phyloP scores from a whole-genome alignment of 2,329 filamentous ascomycete species.

The Talaromyces amestolkiae region DNA sequence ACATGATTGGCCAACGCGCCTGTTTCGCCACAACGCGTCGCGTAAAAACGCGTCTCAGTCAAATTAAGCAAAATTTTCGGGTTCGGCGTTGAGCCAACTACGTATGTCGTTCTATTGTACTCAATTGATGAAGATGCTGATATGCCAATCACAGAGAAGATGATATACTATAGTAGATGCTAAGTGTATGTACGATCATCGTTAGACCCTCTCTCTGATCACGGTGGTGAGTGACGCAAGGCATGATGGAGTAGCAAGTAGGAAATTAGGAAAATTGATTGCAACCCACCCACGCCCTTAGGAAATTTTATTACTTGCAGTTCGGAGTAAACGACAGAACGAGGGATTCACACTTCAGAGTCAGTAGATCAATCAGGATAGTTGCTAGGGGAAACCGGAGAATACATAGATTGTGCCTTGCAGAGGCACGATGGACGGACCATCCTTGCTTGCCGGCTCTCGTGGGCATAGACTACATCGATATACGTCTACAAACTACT shows the following conservation, averaged over 20 bases:
- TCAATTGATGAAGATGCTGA: not conserved
- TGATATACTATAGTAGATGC: not conserved
- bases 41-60: conserved; percentile 1
- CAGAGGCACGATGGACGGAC: conserved; percentile 13
- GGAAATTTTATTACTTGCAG: conserved; percentile 17
- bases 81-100: not conserved
- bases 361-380: conserved; percentile 12
- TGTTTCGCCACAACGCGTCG: conserved; percentile 2
- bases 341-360: not conserved
- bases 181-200: not conserved
- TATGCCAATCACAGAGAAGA: not conserved
- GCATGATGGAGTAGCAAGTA: not conserved
- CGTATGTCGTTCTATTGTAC: not conserved
- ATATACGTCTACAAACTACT: not conserved
- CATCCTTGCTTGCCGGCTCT: conserved; percentile 10
- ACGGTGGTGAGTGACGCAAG: conserved; percentile 13
- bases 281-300: conserved; percentile 10
- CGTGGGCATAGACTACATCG: conserved; percentile 4
- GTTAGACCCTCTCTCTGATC: not conserved
- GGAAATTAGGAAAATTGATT: conserved; percentile 18
- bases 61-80: conserved; percentile 1
- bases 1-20: conserved; percentile 10
- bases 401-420: conserved; percentile 17
- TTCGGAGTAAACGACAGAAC: conserved; percentile 9
- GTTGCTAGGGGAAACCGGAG: conserved; percentile 20